Evolutionary conservation across 768 basidiomycete species (phyloP), one percentile per base, ranked within the genome.

Genomic region (Auriscalpium vulgare): DNA sequence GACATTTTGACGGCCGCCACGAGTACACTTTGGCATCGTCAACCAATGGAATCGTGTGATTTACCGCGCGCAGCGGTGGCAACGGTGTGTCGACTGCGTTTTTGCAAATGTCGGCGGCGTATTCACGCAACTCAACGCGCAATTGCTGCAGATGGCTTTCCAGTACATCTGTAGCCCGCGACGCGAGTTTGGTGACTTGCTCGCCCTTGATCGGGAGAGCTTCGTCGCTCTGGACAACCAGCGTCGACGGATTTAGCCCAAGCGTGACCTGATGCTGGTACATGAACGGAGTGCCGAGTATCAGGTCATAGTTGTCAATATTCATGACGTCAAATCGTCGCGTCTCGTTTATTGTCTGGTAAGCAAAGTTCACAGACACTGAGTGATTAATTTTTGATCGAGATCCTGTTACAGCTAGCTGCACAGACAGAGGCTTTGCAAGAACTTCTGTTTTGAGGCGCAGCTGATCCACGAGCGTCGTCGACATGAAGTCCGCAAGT

Each of bases 401-500:
- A 0, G 76, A 78, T 0, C 76, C 78, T 37, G 73, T 69, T 0
- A 74, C 71, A 0, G 76, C 77, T 0, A 80, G 59, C 13, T 75
- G 72, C 0, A 78, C 47, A 0, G 66, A 53, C 2, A 78, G 17
- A 2, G 71, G 75, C 23, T 66, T 65, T 0, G 50, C 65, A 1
- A 78, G 58, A 9, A 61, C 56, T 0, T 59, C 55, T 1, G 53
- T 55, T 34, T 62, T 54, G 0, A 74, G 43, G 13, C 9, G 13
- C 43, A 73, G 44, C 44, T 71, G 69, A n/a, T 73, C 63, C 0
- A 62, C 68, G 0, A 73, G 8, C 0, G 57, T 69, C 0, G 65
- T 54, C 0, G 67, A 72, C 35, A 73, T 64, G 17, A 72, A 70
- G 45, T 72, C 71, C 0, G 67, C 60, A 2, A 68, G 16, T 0